A percentile compares a stretch with the other conserved stretches of the same genome.
Conservation (phyloP, 495 filamentous ascomycete genomes). For the Terfezia boudieri region DNA sequence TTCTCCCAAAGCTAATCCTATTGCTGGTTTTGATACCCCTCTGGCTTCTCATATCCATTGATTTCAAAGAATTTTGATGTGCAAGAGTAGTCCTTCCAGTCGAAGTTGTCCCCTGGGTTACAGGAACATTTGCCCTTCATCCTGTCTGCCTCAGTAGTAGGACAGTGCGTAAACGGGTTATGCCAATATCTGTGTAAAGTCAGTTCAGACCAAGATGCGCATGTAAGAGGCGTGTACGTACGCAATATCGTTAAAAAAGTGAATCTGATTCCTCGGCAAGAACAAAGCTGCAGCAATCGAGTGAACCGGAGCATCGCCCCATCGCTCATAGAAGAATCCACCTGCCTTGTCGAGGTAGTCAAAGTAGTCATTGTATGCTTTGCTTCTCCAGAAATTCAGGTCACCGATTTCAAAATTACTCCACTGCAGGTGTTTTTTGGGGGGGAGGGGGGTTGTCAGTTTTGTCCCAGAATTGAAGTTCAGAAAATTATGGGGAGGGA, state of each 20-base stretch:
- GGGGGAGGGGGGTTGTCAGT: background rate
- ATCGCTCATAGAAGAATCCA: constrained; percentile 84
- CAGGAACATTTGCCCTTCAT: constrained; percentile 74
- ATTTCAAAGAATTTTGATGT: constrained; percentile 67
- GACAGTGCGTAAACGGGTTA: constrained; percentile 96
- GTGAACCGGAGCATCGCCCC: constrained; percentile 81
- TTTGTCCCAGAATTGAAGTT: too few species aligned
- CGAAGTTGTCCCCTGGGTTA: constrained; percentile 91
- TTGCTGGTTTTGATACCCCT: constrained; percentile 49
- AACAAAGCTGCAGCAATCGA: constrained; percentile 79
- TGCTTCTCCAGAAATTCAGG: constrained; percentile 60
- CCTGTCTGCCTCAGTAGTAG: constrained; percentile 58
- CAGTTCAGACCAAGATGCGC: background rate
- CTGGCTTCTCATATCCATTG: constrained; percentile 55
- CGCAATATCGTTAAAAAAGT: constrained; percentile 97
- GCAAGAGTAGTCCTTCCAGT: constrained; percentile 65
- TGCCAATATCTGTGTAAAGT: constrained; percentile 49
- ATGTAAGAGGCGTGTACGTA: background rate
- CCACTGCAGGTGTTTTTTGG: constrained; percentile 25
- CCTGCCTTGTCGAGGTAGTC: constrained; percentile 56
- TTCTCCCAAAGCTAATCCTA: background rate
- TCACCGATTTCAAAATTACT: constrained; percentile 82
- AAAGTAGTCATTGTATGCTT: constrained; percentile 63
- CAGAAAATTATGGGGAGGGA: too few species aligned
- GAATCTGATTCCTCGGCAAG: constrained; percentile 75